These are phyloP conservation scores for Phyllosticta citriasiana DNA, from an alignment of 2,329 filamentous ascomycete species.

Conservation along the genomic window DNA sequence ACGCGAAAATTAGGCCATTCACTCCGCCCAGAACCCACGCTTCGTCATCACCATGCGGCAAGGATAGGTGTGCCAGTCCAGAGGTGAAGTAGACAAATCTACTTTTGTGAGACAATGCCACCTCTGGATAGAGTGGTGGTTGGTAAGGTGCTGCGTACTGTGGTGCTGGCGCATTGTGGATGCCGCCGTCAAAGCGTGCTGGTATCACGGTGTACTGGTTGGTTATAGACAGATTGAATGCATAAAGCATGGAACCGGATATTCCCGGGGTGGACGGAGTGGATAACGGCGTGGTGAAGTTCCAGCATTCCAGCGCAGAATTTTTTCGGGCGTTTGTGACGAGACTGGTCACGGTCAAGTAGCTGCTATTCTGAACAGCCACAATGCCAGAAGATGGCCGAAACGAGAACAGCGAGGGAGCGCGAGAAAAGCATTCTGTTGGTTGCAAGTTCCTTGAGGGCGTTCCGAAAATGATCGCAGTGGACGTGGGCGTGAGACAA, in stretches of 20 bases:
- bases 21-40: slow-evolving; percentile 25
- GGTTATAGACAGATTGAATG: slow-evolving; percentile 12
- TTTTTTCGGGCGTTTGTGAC: slow-evolving; percentile 22
- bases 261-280: slow-evolving; percentile 21
- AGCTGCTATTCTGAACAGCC: background rate
- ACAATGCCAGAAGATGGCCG: background rate
- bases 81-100: slow-evolving; percentile 22
- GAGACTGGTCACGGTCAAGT: slow-evolving; percentile 23
- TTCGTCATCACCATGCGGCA: slow-evolving; percentile 19
- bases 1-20: slow-evolving; percentile 22
- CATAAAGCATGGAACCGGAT: slow-evolving; percentile 15
- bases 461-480: background rate
- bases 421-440: background rate
- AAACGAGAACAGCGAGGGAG: background rate
- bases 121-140: background rate
- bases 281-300: slow-evolving; percentile 19
- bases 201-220: slow-evolving; percentile 23
- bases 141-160: slow-evolving; percentile 14
- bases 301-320: slow-evolving; percentile 27
- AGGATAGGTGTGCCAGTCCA: slow-evolving; percentile 23
- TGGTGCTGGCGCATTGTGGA: slow-evolving; percentile 24
- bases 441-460: background rate
- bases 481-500: background rate
- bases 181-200: slow-evolving; percentile 23
- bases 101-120: background rate